Base-by-base conservation (phyloP, 2,329 filamentous ascomycete genomes). In the Apiospora pterosperma region DNA sequence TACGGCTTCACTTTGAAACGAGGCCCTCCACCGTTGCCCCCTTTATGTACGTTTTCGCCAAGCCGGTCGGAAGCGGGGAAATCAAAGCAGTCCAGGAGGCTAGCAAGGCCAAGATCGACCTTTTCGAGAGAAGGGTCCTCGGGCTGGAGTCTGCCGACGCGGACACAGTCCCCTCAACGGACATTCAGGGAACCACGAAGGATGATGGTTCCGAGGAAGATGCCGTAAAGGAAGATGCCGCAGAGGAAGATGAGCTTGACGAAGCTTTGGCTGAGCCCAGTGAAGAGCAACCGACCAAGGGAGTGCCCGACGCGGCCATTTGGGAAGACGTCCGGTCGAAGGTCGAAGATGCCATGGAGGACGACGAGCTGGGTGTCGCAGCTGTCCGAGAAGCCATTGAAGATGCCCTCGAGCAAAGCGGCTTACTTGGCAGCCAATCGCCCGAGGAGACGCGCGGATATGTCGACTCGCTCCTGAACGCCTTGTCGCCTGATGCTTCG, bases 31-130 rank as follows among this genome's bases (percentile, higher is more conserved):
- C 76, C 1, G 67, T 65, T 11, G 76, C 82, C 3, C 85, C 90
- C 0, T 88, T 90, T 71, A 94, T 97, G 87, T 95, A 97, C 73
- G 88, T 98, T 62, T 97, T 97, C 73, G 94, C 90, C 16, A 91
- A 97, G 76, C 94, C 96, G 4, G 89, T 98, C 62, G 86, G 85
- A 0, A 85, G 92, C 5, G 84, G 89, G 5, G 84, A 92, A 62
- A 92, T 96, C 67, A 80, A 90, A 21, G 76, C 79, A 14, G 91
- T 96, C n/a, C 95, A 98, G 75, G 85, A 82, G 25, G 83, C 83
- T 16, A 88, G 86, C 65, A 86, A 87, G 67, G 85, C 82, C 21
- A 85, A 86, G 38, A 84, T 93, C 25, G 88, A 90, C 59, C 85
- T 85, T 14, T 92, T 92, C 69, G 90, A 96, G 75, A 82, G 81